A percentile compares a stretch with the other conserved stretches of the same genome.
phyloP scores from a whole-genome alignment of 2,329 filamentous ascomycete genomes.

The Aspergillus fijiensis region DNA sequence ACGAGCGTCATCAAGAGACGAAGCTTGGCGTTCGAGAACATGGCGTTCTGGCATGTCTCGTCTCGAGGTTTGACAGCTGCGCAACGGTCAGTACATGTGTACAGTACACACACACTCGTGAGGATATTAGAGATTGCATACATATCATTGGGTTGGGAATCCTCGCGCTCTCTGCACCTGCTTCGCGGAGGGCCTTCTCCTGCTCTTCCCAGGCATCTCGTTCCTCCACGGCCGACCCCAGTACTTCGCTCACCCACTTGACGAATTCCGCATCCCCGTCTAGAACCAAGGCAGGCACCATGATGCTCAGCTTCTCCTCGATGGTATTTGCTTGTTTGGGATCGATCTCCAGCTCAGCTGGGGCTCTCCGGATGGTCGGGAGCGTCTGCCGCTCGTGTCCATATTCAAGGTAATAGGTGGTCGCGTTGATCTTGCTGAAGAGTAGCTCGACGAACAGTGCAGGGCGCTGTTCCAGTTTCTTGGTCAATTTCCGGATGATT shows the following conservation, averaged over 20 bases:
- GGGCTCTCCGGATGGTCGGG: constrained; percentile 65
- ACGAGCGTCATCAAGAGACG: constrained; percentile 78
- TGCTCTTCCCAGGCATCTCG: constrained; percentile 75
- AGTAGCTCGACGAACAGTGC: constrained; percentile 87
- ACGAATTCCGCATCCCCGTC: constrained; percentile 73
- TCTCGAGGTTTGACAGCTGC: constrained; percentile 63
- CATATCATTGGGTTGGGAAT: constrained; percentile 38
- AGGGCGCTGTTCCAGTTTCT: constrained; percentile 80
- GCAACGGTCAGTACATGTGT: background rate
- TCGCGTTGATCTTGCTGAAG: constrained; percentile 86
- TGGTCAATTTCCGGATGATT: constrained; percentile 75
- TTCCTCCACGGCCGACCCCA: constrained; percentile 68
- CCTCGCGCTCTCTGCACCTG: constrained; percentile 30
- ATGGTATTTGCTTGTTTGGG: constrained; percentile 61
- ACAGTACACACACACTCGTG: background rate
- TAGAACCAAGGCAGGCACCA: constrained; percentile 75
- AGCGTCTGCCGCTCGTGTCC: constrained; percentile 79
- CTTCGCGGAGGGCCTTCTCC: constrained; percentile 58
- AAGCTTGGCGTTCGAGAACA: constrained; percentile 87
- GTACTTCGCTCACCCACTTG: constrained; percentile 75
- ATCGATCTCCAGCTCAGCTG: constrained; percentile 80
- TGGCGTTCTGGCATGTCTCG: constrained; percentile 65
- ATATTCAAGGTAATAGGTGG: constrained; percentile 83
- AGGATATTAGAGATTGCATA: constrained; percentile 41
- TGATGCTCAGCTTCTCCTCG: constrained; percentile 74